phyloP scores from a whole-genome alignment of 345 rosid species.

The Dipteronia dyeriana region DNA sequence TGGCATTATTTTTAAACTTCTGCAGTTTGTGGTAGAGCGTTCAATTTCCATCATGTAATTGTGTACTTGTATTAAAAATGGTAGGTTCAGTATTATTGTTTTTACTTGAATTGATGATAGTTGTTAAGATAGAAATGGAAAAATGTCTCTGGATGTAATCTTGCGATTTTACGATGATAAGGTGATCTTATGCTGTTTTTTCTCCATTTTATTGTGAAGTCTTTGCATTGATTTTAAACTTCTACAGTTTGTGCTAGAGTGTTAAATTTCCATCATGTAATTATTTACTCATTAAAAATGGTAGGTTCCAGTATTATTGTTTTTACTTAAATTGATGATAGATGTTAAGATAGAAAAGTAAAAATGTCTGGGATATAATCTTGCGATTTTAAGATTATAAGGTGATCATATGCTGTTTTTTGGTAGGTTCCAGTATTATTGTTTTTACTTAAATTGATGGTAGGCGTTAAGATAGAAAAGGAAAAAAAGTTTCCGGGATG shows the following conservation, averaged over 20 bases:
- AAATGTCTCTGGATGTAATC: not conserved
- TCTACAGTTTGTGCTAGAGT: constrained; percentile 48
- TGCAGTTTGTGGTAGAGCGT: too few relatives aligned
- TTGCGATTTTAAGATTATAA: not conserved
- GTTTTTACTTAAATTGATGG: not conserved
- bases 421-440: not conserved
- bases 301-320: not conserved
- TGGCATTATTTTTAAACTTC: too few relatives aligned
- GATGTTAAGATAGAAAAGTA: not conserved
- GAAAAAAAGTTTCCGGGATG: not conserved
- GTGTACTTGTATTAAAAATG: not conserved
- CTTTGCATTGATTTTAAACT: not conserved
- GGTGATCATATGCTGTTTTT: not conserved
- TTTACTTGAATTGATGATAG: not conserved
- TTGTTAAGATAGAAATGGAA: not conserved
- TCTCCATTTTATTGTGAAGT: not conserved
- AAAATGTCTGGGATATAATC: not conserved
- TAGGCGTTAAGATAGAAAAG: not conserved
- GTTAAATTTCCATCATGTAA: too few relatives aligned
- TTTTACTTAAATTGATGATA: not conserved
- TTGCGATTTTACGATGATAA: not conserved
- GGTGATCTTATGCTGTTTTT: not conserved
- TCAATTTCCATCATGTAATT: too few relatives aligned
- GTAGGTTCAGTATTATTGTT: too few relatives aligned
- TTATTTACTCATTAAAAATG: too few relatives aligned